phyloP scores from a whole-genome alignment of 2,329 filamentous ascomycete species.

The Fusarium proliferatum region DNA sequence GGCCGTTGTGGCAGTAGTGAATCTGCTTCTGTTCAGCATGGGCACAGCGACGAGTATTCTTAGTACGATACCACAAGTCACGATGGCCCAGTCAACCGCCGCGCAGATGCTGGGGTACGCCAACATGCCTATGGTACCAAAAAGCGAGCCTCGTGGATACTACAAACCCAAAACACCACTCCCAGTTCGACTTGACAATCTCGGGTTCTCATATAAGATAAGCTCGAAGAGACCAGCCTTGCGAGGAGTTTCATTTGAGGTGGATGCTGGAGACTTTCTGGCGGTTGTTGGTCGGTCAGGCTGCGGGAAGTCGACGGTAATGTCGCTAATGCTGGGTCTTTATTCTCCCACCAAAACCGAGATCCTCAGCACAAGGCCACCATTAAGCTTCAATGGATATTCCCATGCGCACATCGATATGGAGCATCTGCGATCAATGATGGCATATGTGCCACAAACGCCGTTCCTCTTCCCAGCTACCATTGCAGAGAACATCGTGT shows the following conservation, averaged over 20 bases:
- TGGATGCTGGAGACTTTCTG: constrained; percentile 72
- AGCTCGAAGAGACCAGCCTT: constrained; percentile 66
- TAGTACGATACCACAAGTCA: constrained; percentile 82
- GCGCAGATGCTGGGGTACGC: constrained; percentile 77
- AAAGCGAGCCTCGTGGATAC: constrained; percentile 67
- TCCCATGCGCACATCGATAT: constrained; percentile 71
- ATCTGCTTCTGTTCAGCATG: constrained; percentile 85
- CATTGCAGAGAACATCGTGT: constrained; percentile 83
- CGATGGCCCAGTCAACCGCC: constrained; percentile 77
- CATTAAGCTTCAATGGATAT: constrained; percentile 68
- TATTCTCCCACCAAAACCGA: constrained; percentile 59
- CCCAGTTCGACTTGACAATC: constrained; percentile 61
- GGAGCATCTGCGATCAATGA: constrained; percentile 66
- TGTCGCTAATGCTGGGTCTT: constrained; percentile 78
- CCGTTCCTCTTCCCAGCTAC: constrained; percentile 82
- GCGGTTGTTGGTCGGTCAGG: constrained; percentile 88
- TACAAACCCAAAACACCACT: constrained; percentile 44
- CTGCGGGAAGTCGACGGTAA: constrained; percentile 90
- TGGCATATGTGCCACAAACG: constrained; percentile 76
- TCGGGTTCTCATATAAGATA: constrained; percentile 79
- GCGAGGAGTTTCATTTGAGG: constrained; percentile 70
- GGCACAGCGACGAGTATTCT: constrained; percentile 77
- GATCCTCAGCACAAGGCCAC: constrained; percentile 19
- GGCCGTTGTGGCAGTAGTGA: constrained; percentile 78
- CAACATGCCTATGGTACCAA: constrained; percentile 63